These are phyloP conservation scores for Protomyces lactucae-debilis DNA, from an alignment of 1,139 yeast genomes.

Conservation along the genomic window DNA sequence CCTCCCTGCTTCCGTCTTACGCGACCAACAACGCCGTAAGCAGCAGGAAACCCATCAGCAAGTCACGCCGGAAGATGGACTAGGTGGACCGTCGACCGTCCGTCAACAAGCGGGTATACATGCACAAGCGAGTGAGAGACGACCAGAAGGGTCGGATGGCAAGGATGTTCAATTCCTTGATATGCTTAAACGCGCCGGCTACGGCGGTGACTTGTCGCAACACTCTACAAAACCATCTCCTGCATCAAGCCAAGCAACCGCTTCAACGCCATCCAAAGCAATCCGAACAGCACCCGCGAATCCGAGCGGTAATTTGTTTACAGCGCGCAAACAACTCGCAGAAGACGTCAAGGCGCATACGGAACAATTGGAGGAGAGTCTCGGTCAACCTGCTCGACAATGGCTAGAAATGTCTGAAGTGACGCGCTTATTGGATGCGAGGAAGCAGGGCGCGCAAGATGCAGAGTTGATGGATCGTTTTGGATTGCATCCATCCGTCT, in stretches of 20 bases:
- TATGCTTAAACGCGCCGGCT: not conserved
- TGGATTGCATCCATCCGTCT: constrained; percentile 9
- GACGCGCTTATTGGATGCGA: constrained; percentile 9
- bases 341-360: not conserved
- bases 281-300: not conserved
- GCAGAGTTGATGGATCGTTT: not conserved
- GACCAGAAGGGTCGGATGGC: not conserved
- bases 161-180: not conserved
- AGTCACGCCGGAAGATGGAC: not conserved
- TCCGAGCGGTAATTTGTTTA: not conserved
- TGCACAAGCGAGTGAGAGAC: not conserved
- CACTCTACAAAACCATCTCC: not conserved
- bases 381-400: constrained; percentile 2
- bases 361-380: not conserved
- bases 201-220: not conserved
- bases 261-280: not conserved
- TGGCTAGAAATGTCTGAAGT: constrained; percentile 22
- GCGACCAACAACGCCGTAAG: not conserved
- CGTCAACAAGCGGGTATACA: not conserved
- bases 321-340: not conserved
- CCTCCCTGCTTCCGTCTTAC: not conserved
- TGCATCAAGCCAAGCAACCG: not conserved
- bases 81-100: not conserved
- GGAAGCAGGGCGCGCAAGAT: constrained; percentile 11
- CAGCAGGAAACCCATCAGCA: not conserved